phyloP scores from a whole-genome alignment of 2,329 filamentous ascomycete genomes.

The Hypoxylon sp. region DNA sequence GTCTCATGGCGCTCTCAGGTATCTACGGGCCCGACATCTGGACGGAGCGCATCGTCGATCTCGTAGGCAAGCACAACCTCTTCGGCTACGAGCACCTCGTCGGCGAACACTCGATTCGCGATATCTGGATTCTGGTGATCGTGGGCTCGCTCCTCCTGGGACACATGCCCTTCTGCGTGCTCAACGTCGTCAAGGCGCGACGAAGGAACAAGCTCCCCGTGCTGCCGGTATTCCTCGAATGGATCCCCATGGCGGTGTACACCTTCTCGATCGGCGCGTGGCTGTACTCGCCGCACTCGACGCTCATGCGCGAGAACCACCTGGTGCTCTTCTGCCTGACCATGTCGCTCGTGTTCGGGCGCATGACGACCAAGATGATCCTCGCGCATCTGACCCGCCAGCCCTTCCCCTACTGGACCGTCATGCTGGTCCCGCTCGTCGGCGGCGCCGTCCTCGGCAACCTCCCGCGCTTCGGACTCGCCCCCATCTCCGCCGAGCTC shows the following conservation, averaged over 20 bases:
- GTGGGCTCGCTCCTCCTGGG: constrained; percentile 70
- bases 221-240: constrained; percentile 87
- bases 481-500: constrained; percentile 67
- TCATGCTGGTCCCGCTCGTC: constrained; percentile 86
- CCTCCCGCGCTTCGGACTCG: constrained; percentile 78
- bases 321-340: constrained; percentile 91
- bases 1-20: constrained; percentile 86
- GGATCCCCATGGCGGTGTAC: constrained; percentile 89
- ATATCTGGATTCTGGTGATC: constrained; percentile 85
- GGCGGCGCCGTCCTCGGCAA: constrained; percentile 86
- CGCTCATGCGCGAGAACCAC: constrained; percentile 82
- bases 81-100: constrained; percentile 66
- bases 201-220: constrained; percentile 76
- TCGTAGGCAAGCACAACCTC: constrained; percentile 67
- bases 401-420: constrained; percentile 96
- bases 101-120: constrained; percentile 78
- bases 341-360: constrained; percentile 96
- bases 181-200: constrained; percentile 83
- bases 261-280: constrained; percentile 78
- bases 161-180: constrained; percentile 88
- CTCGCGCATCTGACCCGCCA: constrained; percentile 92
- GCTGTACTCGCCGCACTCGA: constrained; percentile 90
- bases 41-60: constrained; percentile 75
- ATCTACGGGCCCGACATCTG: constrained; percentile 89
- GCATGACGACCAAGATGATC: constrained; percentile 99